Evolutionary conservation across 805 yeast genomes (phyloP), one percentile per base, ranked within the genome.

Genomic region (Metschnikowia anglica): DNA sequence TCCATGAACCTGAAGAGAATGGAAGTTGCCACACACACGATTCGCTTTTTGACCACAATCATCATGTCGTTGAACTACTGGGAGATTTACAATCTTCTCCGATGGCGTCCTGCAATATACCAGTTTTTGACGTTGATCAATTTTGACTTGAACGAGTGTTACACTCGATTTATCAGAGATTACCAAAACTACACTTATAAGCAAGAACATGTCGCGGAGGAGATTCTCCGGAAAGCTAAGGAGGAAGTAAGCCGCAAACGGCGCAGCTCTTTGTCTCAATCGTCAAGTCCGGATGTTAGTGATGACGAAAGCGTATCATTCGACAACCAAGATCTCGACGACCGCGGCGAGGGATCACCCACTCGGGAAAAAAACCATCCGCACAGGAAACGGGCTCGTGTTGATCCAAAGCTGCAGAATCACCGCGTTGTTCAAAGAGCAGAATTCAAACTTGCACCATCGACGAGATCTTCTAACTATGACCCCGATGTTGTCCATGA

Each of bases 401-500:
- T 47, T 8, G 65, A 61, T 20, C 48, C 58, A 4, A 62, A 59
- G 40, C 44, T 51, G 26, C 58, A 55, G 8, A 56, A 63, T n/a
- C 71, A 63, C 41, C 50, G 59, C 28, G 51, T 64, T 11, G 59
- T 62, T 28, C 62, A 63, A 18, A 33, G 35, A 4, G 43, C 61
- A 48, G 50, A 47, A 53, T n/a, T 47, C 52, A 29, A 50, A 15
- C 37, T 32, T 4, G 44, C 55, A 2, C 28, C 55, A n/a, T 54
- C 60, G 12, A 56, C 54, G 20, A 63, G 70, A 42, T 66, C 72
- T 8, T 65, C 73, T 11, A 71, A 71, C 50, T 71, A 71, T 44
- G 75, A 70, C 47, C 74, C 76, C 1, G 76, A 70, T 45, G 74
- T 70, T 8, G 63, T 68, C 2, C 76, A 71, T 47, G 76, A 71